Evolutionary conservation across 129 eudicot genomes (phyloP), one percentile per base, ranked within the genome.

Genomic region (Erigeron canadensis): DNA sequence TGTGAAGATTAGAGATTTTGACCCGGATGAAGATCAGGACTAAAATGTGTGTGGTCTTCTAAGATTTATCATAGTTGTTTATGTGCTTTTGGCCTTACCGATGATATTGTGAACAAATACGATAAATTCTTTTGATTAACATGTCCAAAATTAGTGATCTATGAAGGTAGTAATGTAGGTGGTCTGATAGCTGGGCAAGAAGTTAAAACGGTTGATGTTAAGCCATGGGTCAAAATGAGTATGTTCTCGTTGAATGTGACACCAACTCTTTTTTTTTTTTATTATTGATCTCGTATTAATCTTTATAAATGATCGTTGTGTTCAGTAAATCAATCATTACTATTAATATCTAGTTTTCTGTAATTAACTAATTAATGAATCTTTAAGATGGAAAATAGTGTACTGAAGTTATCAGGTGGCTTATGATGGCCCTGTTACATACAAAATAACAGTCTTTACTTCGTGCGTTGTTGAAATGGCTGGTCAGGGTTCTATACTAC

Each of bases 1-100:
- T 84, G 99, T 94, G 84, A 94, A 94, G 86, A 72, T 90, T 13
- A 90, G 73, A 77, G 99, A 94, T 86, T 90, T 94, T 65, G 98
- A 89, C 65, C 84, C 84, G 1, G 96, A 86, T 15, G 94, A 81
- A 15, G 96, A 81, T 62, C 51, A 77, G 65, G 86, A 86, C 63
- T 83, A 73, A 67, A 65, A 82, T 38, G 55, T 22, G 61, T 50
- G 43, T 23, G 17, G 6, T 7, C 12, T 13, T 63, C n/a, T n/a
- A 17, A 73, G 61, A 65, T 64, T 61, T n/a, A n/a, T 8, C 59
- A 1, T 42, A 73, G 34, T 21, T 73, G 46, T 61, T 47, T 15
- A 38, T 39, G 50, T 46, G 28, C 62, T 68, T 75, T 45, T 46
- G 63, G 41, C 42, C 9, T 74, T 21, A 12, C 21, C 34, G 40